Evolutionary conservation across 208 protist species (phyloP), one percentile per base, ranked within the genome.

Genomic region (Acanthamoeba sp.): DNA sequence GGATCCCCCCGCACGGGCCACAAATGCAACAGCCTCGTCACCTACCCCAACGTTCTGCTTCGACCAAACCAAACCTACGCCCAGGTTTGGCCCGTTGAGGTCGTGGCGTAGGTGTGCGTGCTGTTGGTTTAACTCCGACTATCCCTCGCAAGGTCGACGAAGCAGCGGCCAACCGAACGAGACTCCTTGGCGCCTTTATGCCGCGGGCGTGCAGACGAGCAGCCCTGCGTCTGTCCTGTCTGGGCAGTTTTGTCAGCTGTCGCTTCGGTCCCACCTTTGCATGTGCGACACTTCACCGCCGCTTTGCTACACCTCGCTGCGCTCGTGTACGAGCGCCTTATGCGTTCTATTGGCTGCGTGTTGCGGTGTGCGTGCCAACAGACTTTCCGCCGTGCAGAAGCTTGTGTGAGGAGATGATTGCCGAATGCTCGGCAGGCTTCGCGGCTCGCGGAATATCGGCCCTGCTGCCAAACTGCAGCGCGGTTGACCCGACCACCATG

Each of bases 61-160:
- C 45, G 18, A 59, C 78, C 78, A 10, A 29, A 59, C 78, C 38
- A 52, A 18, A 87, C 78, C 78, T 87, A 87, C 78, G 78, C 20
- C 48, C 45, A 87, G 78, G 78, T 87, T 48, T 10, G 6, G 3
- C 42, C 42, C 42, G 50, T 22, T 22, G 50, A 1, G 16, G 18
- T 22, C 50, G n/a, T n/a, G n/a, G n/a, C n/a, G n/a, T n/a, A n/a
- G n/a, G n/a, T n/a, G n/a, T n/a, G n/a, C n/a, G n/a, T n/a, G 18
- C 50, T 22, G 16, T 55, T 0, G 4, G 2, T 55, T 55, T 55
- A 55, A 55, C 50, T 55, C 50, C 50, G 50, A 50, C 45, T 14
- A 50, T 50, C 45, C 45, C 0, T 16, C 16, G 45, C 45, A 50
- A 87, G 78, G 78, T 87, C 7, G 78, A 87, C 20, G 78, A 32